Percentiles rank a stretch among this genome's conserved stretches.
Evolutionary conservation across 805 yeast genomes (phyloP).

Genomic region (Zygosaccharomyces bisporus): DNA sequence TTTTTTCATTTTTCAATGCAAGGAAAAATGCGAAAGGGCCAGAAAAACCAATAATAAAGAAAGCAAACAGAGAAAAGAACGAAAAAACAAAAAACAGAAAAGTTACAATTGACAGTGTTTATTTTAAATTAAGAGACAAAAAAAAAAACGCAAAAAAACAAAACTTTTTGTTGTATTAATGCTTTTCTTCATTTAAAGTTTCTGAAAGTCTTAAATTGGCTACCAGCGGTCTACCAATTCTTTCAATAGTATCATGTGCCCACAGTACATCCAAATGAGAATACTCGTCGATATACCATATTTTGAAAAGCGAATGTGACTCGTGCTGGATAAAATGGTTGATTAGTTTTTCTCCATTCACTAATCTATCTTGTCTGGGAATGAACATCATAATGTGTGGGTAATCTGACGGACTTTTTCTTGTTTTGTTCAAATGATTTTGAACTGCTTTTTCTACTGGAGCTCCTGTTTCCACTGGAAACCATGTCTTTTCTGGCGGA

Average conservation of each 20-base stretch:
- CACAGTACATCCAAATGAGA: conserved; percentile 90
- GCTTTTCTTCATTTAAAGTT: conserved; percentile 1
- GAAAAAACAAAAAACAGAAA: background rate
- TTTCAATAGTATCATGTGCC: conserved; percentile 73
- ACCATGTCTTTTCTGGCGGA: conserved; percentile 55
- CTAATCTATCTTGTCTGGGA: conserved; percentile 72
- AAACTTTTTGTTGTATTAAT: background rate
- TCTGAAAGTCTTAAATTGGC: conserved; percentile 32
- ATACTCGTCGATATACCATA: conserved; percentile 51
- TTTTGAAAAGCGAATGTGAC: conserved; percentile 31
- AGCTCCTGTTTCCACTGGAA: conserved; percentile 29
- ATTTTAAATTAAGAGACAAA: no score
- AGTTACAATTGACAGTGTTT: no score
- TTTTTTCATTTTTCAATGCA: conserved; percentile 4
- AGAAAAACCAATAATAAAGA: conserved; percentile 2
- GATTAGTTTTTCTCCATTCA: conserved; percentile 65
- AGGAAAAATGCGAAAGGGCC: conserved; percentile 2
- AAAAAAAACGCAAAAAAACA: background rate
- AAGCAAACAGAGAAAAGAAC: background rate
- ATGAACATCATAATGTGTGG: conserved; percentile 65
- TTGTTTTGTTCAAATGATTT: conserved; percentile 28
- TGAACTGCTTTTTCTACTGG: conserved; percentile 14
- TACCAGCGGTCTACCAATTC: conserved; percentile 53
- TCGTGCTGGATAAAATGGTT: conserved; percentile 64
- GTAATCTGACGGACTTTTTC: conserved; percentile 38